These are phyloP conservation scores for Symbiodinium pilosum DNA, from an alignment of 73 alveolate genomes.

Conservation along the genomic window DNA sequence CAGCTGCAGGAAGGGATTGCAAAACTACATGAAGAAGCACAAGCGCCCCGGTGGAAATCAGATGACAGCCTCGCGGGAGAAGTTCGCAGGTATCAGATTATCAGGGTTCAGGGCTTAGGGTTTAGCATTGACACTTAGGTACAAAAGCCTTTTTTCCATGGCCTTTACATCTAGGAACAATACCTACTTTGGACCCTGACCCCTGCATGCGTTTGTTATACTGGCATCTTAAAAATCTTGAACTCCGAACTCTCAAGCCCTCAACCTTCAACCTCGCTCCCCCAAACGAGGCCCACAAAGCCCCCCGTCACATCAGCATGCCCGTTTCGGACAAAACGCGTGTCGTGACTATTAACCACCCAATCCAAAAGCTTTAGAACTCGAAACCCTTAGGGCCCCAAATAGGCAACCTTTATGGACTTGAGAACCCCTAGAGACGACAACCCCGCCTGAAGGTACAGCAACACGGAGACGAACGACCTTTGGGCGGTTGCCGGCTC, in stretches of 20 bases:
- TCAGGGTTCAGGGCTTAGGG: too few relatives aligned
- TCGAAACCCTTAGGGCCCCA: too few relatives aligned
- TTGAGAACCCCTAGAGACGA: not conserved
- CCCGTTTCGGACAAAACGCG: not conserved
- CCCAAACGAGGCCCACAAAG: not conserved
- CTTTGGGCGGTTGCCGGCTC: constrained; percentile 31
- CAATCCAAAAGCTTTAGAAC: too few relatives aligned
- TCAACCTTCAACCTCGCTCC: not conserved
- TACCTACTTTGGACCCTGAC: too few relatives aligned
- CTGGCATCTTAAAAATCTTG: not conserved
- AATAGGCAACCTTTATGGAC: too few relatives aligned
- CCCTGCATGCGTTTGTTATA: too few relatives aligned
- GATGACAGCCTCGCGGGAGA: too few relatives aligned
- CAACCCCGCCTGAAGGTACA: constrained; percentile 43
- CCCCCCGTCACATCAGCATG: not conserved
- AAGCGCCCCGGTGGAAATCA: constrained; percentile 63
- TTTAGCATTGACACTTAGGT: too few relatives aligned
- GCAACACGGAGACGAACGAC: constrained; percentile 91
- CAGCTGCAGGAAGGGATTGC: constrained; percentile 47
- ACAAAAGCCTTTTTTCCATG: too few relatives aligned
- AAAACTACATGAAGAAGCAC: constrained; percentile 82
- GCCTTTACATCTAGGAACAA: too few relatives aligned
- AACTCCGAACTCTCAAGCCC: not conserved
- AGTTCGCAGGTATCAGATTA: too few relatives aligned
- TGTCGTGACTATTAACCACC: too few relatives aligned